A percentile compares a stretch with the other conserved stretches of the same genome.
These are phyloP conservation scores for Calophaca sinica DNA, from an alignment of 306 rosid species.

Conservation along the genomic window DNA sequence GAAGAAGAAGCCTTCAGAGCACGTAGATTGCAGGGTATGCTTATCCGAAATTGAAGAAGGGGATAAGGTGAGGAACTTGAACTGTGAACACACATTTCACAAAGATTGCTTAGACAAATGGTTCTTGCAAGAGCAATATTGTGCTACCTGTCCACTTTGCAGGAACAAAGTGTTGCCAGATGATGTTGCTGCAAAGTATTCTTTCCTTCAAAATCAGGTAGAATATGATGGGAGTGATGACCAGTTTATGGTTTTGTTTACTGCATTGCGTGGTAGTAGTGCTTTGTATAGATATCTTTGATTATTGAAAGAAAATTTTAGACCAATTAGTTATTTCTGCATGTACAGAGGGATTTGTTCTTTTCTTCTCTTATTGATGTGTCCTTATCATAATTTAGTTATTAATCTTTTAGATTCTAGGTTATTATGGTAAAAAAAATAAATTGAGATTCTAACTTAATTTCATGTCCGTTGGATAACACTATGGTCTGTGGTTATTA, in stretches of 20 bases:
- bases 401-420: no score
- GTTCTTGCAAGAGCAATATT: slow-evolving; percentile 63
- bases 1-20: not conserved
- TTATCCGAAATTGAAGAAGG: slow-evolving; percentile 81
- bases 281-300: slow-evolving; percentile 61
- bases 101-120: slow-evolving; percentile 83
- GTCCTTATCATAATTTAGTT: not conserved
- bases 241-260: slow-evolving; percentile 63
- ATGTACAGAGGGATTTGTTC: slow-evolving; percentile 34
- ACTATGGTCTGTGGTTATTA: not conserved
- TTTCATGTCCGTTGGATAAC: not conserved
- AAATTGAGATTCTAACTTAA: no score
- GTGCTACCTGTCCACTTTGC: slow-evolving; percentile 94
- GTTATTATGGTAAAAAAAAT: no score
- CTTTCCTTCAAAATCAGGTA: slow-evolving; percentile 64
- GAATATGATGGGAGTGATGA: slow-evolving; percentile 64
- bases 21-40: slow-evolving; percentile 77
- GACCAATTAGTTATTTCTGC: not conserved
- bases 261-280: slow-evolving; percentile 65
- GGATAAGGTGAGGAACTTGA: slow-evolving; percentile 67
- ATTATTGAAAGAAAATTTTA: not conserved
- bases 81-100: slow-evolving; percentile 83
- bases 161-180: slow-evolving; percentile 79
- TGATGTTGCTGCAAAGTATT: slow-evolving; percentile 64
- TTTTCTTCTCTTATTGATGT: slow-evolving; percentile 6